Evolutionary conservation across 352 stramenopile genomes (phyloP).

Genomic region (Globisporangium paroecandrum): DNA sequence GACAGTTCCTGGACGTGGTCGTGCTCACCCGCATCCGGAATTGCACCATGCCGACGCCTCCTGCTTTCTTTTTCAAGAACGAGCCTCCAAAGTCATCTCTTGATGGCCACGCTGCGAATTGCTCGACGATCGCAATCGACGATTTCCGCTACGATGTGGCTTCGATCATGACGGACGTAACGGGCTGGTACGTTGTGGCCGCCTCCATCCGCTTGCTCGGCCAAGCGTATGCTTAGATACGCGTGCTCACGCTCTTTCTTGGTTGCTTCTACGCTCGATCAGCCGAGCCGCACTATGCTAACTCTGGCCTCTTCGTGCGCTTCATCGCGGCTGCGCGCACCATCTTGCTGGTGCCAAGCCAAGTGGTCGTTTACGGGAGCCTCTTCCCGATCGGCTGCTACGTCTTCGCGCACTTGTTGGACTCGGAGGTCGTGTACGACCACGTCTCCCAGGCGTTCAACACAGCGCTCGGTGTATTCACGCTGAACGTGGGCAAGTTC

Average conservation of each 20-base stretch:
- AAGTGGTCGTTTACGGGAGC: conserved; percentile 33
- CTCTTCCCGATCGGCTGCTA: conserved; percentile 33
- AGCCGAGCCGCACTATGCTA: background rate
- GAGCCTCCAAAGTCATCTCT: background rate
- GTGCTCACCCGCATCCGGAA: conserved; percentile 9
- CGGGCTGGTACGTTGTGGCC: conserved; percentile 10
- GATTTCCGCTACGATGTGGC: conserved; percentile 19
- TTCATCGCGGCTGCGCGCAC: conserved; percentile 11
- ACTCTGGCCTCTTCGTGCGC: background rate
- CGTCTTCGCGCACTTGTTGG: conserved; percentile 26
- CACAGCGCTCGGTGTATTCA: conserved; percentile 16
- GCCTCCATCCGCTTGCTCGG: conserved; percentile 11
- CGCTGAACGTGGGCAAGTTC: conserved; percentile 13
- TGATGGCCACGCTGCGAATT: background rate
- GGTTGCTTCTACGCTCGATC: conserved; percentile 13
- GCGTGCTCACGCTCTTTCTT: conserved; percentile 14
- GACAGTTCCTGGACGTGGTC: conserved; percentile 19
- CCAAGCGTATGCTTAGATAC: conserved; percentile 18
- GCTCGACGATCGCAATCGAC: conserved; percentile 13
- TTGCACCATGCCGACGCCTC: background rate
- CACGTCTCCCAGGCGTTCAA: conserved; percentile 21
- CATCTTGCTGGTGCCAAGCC: conserved; percentile 28
- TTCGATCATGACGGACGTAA: conserved; percentile 8
- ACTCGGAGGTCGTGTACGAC: conserved; percentile 24
- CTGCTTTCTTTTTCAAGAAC: background rate